phyloP scores from a whole-genome alignment of 2,329 filamentous ascomycete genomes.

The Aspergillus piperis region DNA sequence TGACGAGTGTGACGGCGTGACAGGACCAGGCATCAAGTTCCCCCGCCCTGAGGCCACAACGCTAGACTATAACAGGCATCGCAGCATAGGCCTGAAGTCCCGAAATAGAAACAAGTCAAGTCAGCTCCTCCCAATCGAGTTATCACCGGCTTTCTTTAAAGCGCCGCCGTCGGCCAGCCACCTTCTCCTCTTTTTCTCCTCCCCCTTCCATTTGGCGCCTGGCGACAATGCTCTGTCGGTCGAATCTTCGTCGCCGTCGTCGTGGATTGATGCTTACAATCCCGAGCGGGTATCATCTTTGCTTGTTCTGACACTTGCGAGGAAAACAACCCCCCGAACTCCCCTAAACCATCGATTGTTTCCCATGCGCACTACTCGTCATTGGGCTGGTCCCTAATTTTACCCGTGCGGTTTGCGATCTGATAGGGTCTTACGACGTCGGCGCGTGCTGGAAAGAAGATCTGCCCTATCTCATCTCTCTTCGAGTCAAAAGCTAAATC shows the following conservation, averaged over 20 bases:
- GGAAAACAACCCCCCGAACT: background rate
- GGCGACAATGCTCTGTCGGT: slow-evolving; percentile 10
- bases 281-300: slow-evolving; percentile 9
- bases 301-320: slow-evolving; percentile 2
- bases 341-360: background rate
- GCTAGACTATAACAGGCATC: slow-evolving; percentile 27
- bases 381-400: slow-evolving; percentile 22
- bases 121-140: slow-evolving; percentile 23
- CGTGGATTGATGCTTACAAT: slow-evolving; percentile 11
- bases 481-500: background rate
- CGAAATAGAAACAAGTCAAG: slow-evolving; percentile 35
- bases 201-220: slow-evolving; percentile 16
- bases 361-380: slow-evolving; percentile 15
- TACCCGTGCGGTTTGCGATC: slow-evolving; percentile 6
- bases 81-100: slow-evolving; percentile 20
- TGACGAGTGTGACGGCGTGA: slow-evolving; percentile 20
- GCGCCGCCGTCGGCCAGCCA: slow-evolving; percentile 26
- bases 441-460: slow-evolving; percentile 1
- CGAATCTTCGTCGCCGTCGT: slow-evolving; percentile 4
- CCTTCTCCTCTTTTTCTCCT: slow-evolving; percentile 15
- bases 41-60: slow-evolving; percentile 30
- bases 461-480: background rate
- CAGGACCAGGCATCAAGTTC: slow-evolving; percentile 22
- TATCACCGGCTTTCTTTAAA: slow-evolving; percentile 23
- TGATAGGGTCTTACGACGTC: slow-evolving; percentile 4